Evolutionary conservation across 768 basidiomycete genomes (phyloP).

Genomic region (Suillus discolor): DNA sequence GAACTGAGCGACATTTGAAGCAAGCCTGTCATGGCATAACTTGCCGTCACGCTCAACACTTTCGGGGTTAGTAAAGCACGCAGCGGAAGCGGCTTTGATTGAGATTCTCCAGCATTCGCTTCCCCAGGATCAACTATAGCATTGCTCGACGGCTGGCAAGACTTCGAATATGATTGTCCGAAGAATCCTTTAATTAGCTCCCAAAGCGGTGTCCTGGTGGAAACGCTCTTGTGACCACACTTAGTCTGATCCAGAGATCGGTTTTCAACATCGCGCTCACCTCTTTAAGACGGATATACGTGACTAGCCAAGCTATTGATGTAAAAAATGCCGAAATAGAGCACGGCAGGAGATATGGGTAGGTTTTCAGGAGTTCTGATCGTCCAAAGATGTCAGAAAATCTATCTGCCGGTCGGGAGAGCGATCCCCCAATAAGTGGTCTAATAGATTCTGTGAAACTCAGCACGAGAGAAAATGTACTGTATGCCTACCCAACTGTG

Average conservation of each 20-base stretch:
- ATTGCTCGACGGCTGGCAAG: background rate
- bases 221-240: background rate
- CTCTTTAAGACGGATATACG: background rate
- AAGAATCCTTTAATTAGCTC: background rate
- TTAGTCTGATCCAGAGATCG: background rate
- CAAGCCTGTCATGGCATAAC: constrained; percentile 63
- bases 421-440: constrained; percentile 66
- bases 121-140: background rate
- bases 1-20: constrained; percentile 66
- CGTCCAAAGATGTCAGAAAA: constrained; percentile 64
- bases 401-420: constrained; percentile 65
- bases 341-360: constrained; percentile 78
- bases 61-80: constrained; percentile 50
- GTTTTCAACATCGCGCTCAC: background rate
- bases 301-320: background rate
- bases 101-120: background rate
- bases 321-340: constrained; percentile 45
- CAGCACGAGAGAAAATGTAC: constrained; percentile 12
- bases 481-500: constrained; percentile 41
- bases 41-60: constrained; percentile 58
- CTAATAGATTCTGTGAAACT: constrained; percentile 33
- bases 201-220: background rate
- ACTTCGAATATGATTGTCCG: background rate
- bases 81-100: constrained; percentile 42
- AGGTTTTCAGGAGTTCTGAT: constrained; percentile 56